Evolutionary conservation across 306 rosid species (phyloP).

Genomic region (Vicia sativa): DNA sequence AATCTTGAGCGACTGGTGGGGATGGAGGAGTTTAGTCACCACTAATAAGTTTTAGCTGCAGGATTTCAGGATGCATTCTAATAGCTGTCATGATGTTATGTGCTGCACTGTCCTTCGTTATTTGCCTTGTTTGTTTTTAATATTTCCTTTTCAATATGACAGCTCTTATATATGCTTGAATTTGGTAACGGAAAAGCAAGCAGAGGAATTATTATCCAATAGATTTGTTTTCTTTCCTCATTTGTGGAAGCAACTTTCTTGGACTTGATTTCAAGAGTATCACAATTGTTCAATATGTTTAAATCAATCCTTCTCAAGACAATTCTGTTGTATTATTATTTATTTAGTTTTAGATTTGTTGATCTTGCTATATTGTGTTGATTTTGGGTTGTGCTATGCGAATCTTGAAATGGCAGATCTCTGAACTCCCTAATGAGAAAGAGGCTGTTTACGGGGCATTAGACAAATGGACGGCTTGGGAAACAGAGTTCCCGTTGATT

Average conservation of each 20-base stretch:
- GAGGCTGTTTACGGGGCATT: constrained; percentile 87
- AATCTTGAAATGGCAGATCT: constrained; percentile 54
- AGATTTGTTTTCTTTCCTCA: background rate
- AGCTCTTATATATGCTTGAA: background rate
- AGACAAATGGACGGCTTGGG: constrained; percentile 96
- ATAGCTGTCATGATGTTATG: background rate
- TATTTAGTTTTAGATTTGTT: background rate
- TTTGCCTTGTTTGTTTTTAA: background rate
- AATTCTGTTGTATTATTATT: background rate
- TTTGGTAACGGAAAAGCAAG: background rate
- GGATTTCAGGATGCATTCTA: constrained; percentile 10
- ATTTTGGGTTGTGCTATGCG: constrained; percentile 15
- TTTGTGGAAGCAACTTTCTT: background rate
- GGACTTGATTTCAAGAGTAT: constrained; percentile 2
- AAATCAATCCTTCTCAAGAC: constrained; percentile 1
- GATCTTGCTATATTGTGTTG: background rate
- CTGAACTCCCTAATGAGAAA: constrained; percentile 77
- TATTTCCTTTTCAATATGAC: background rate
- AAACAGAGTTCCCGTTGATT: constrained; percentile 88
- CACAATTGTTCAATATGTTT: background rate
- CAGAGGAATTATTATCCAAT: background rate
- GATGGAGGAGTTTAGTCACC: background rate
- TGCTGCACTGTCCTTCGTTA: background rate
- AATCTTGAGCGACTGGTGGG: background rate
- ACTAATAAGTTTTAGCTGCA: background rate